Base-by-base conservation (phyloP, 257 asterid species). In the Ajuga chamaepitys region DNA sequence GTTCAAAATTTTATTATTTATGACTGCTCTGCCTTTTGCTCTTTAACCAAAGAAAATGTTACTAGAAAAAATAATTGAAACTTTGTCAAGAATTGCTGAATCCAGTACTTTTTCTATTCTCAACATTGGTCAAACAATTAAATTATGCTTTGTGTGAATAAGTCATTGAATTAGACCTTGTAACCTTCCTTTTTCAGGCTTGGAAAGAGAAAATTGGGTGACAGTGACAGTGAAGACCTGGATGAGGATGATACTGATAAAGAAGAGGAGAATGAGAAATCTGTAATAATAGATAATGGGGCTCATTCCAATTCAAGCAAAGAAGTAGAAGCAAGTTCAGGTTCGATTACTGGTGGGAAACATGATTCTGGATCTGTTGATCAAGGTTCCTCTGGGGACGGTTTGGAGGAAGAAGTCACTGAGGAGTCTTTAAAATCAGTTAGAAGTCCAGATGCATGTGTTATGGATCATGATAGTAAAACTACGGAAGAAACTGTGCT, bases 201-300 rank as follows among this genome's bases (percentile, higher is more conserved):
- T 78, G 96, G 98, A 59, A 91, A 88, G 88, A 81, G 84, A 73
- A 81, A 67, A 74, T 7, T 86, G 58, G 88, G 62, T 13, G 89
- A 80, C 14, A 86, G 89, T 63, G 98, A 91, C 74, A 81, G 91
- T 50, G 97, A 90, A 53, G 91, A 82, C 17, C 52, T 38, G 59
- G 77, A 76, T 18, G 77, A 66, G 50, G 74, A 47, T 13, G 53
- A 11, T 46, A 60, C 58, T 6, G 84, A 75, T 17, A 70, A 58
- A 20, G 84, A 66, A 18, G 85, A 67, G 72, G 91, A 80, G 66
- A 75, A 83, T 65, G 82, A 80, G 64, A 78, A 81, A 59, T 89
- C 95, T 35, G 84, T 70, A 48, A 72, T 89, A 18, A 77, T 83
- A 54, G 86, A 87, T 64, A 74, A 72, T 12, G 86, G 78, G 34